A percentile compares a stretch with the other conserved stretches of the same genome.
These are phyloP conservation scores for Ustilago trichophora DNA, from an alignment of 1,284 basidiomycete species.

Conservation along the genomic window DNA sequence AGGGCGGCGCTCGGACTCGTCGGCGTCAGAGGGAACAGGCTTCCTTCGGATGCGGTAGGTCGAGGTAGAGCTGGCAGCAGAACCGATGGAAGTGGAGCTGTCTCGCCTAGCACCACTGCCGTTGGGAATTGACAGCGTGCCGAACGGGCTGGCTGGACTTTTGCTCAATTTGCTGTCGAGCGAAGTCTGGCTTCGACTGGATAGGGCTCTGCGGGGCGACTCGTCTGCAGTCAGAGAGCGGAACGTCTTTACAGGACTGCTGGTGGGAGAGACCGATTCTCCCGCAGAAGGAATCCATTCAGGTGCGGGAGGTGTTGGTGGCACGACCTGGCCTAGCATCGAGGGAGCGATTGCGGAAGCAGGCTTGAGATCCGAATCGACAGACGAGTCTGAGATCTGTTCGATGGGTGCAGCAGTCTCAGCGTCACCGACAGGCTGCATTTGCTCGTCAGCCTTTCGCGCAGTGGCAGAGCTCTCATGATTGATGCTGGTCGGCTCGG, in stretches of 20 bases:
- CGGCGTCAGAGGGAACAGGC: constrained; percentile 34
- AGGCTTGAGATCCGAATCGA: background rate
- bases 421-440: background rate
- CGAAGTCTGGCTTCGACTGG: constrained; percentile 4
- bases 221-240: constrained; percentile 3
- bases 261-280: constrained; percentile 15
- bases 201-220: background rate
- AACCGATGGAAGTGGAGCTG: constrained; percentile 29
- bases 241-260: constrained; percentile 14
- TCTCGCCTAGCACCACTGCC: constrained; percentile 10
- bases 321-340: constrained; percentile 7
- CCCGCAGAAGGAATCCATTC: background rate
- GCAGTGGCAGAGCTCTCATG: background rate
- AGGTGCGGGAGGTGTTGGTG: constrained; percentile 19
- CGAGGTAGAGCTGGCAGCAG: constrained; percentile 34
- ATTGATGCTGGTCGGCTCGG: background rate
- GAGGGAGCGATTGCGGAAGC: constrained; percentile 19
- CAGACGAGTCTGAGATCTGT: background rate
- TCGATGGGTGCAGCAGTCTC: background rate
- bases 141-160: constrained; percentile 17
- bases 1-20: constrained; percentile 12
- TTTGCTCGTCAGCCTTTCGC: background rate
- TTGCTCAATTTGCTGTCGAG: background rate
- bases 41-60: constrained; percentile 45
- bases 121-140: constrained; percentile 14